These are phyloP conservation scores for Hypoxylon sp. DNA, from an alignment of 2,329 filamentous ascomycete species.

Conservation along the genomic window DNA sequence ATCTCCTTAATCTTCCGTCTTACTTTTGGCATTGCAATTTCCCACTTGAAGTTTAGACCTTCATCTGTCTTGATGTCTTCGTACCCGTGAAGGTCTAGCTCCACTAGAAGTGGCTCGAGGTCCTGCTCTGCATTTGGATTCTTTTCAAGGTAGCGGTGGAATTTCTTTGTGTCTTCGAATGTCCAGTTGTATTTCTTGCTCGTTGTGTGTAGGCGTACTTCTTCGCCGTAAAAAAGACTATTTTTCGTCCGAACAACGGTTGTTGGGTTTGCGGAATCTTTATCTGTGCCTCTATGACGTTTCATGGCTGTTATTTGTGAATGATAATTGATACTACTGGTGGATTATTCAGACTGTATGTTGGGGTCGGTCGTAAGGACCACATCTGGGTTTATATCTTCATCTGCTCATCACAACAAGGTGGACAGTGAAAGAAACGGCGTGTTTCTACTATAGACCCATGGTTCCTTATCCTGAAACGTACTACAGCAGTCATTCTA, in stretches of 20 bases:
- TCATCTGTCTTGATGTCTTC: not conserved
- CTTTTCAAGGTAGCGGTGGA: not conserved
- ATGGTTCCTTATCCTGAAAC: not conserved
- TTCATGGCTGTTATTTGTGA: not conserved
- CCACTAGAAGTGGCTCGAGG: not conserved
- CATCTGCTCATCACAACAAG: not conserved
- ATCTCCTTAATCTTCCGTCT: not conserved
- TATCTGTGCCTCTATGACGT: not conserved
- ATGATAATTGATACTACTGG: not conserved
- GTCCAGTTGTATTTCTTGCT: not conserved
- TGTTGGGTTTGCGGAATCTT: not conserved
- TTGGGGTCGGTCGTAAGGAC: not conserved
- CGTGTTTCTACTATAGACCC: not conserved
- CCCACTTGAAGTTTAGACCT: not conserved
- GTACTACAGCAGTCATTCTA: not conserved
- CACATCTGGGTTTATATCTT: not conserved
- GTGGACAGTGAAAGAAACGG: not conserved
- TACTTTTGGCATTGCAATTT: not conserved
- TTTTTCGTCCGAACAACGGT: not conserved
- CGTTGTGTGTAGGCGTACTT: not conserved
- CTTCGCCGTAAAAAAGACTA: not conserved
- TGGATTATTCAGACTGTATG: not conserved
- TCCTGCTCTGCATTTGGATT: not conserved
- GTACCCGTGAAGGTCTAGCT: slow-evolving; percentile 1
- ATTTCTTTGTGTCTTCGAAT: not conserved